These are phyloP conservation scores for Scheffersomyces titani DNA, from an alignment of 1,139 yeast species.

Conservation along the genomic window DNA sequence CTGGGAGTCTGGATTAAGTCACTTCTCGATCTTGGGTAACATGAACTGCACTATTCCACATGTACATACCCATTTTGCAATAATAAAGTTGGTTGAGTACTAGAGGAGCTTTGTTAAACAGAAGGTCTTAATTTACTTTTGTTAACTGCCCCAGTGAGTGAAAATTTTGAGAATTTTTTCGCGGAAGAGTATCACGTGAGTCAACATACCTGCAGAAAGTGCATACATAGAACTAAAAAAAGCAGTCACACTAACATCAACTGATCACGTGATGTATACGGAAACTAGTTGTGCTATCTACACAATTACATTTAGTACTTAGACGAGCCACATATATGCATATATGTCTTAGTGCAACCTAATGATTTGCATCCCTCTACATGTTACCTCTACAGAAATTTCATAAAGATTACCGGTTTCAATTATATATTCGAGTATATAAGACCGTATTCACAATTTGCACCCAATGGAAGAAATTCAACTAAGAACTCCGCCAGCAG, in stretches of 20 bases:
- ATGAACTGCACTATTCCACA: not conserved
- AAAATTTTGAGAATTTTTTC: conserved; percentile 1
- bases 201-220: not conserved
- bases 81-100: conserved; percentile 9
- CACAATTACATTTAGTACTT: not conserved
- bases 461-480: conserved; percentile 8
- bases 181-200: conserved; percentile 2
- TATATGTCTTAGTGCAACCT: not conserved
- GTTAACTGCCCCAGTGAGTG: conserved; percentile 1
- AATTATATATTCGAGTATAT: not conserved
- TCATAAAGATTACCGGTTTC: not conserved
- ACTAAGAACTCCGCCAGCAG: conserved; percentile 13
- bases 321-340: no score
- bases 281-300: not conserved
- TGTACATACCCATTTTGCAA: conserved; percentile 18
- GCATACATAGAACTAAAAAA: conserved; percentile 1
- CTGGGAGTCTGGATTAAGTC: not conserved
- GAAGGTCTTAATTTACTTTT: not conserved
- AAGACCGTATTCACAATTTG: not conserved
- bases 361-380: not conserved
- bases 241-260: conserved; percentile 10
- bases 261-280: not conserved
- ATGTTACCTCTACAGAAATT: no score
- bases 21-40: not conserved
- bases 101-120: conserved; percentile 4